Evolutionary conservation across 2,329 filamentous ascomycete species (phyloP), one percentile per base, ranked within the genome.

Genomic region (Tolypocladium guangdongense): DNA sequence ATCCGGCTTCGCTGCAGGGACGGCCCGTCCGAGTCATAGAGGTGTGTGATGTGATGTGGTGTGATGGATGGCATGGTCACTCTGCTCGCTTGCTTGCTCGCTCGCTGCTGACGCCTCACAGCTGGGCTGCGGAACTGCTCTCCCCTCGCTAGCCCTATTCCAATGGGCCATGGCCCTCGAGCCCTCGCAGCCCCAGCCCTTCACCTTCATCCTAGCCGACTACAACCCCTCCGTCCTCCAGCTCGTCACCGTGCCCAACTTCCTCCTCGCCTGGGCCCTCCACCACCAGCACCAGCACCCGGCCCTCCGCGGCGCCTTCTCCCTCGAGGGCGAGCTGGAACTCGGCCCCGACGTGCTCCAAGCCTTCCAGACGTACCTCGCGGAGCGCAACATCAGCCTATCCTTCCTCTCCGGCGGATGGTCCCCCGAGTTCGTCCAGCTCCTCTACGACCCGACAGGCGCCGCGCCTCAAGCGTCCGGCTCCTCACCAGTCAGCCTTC

Each of bases 211-310:
- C 20, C 71, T 92, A 27, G 84, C 87, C 51, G 88, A 93, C 70
- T 93, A 91, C 71, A 93, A 93, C 64, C 82, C 83, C 38, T 80
- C 83, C 4, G 88, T 93, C 14, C 74, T 93, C 51, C 80, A 86
- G 55, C 80, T 92, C 16, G 87, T 91, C 57, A 92, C 88, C 1
- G 66, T 93, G 36, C 88, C 88, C 52, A 93, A 93, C 68, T 73
- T 92, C 45, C 67, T 93, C 39, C 76, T 93, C 35, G 78, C 81
- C 6, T 93, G 86, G 82, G 75, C 80, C 14, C 68, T 83, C 30
- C 67, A 71, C 55, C 70, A 68, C 45, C 60, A 66, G 6, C 62
- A 69, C n/a, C 62, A 60, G 33, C 45, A 56, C 18, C 63, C 70
- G 1, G 60, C 70, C 20, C 60, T 80, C 35, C 64, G 69, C 24